Base-by-base conservation (phyloP, 1,284 basidiomycete genomes). In the Cryptococcus sp. region DNA sequence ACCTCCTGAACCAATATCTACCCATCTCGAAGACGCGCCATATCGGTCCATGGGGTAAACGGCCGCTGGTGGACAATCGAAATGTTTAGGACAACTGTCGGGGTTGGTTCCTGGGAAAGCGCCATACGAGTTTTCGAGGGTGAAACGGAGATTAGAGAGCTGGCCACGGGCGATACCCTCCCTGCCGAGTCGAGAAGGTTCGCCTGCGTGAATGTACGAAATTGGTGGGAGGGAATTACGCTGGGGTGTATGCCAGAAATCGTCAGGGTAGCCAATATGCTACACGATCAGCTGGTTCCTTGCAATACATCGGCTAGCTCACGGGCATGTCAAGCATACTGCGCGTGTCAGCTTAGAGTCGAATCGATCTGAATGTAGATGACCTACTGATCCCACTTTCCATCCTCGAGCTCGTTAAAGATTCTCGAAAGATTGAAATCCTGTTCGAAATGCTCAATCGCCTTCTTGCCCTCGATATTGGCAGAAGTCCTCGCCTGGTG, bases 401-500 rank as follows among this genome's bases (percentile, higher is more conserved):
- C 82, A 60, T 82, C 75, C 2, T 84, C 72, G 18, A 85, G 56
- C 1, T 69, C 73, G 61, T 86, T 82, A 63, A 86, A 86, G 49
- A 83, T 73, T 0, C 74, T 53, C 2, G 67, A 69, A 10, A 72
- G 47, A 37, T 61, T 59, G 14, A 55, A 57, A 44, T 72, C 69
- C 28, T 60, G 46, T 13, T 56, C 48, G 54, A 72, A 70, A 1
- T 62, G 55, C n/a, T 77, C 69, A 55, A 81, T 77, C 2, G 83
- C 84, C 39, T 78, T 72, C 39, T 81, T 78, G 3, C 81, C 83
- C 41, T 82, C 76, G 32, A 74, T 66, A 62, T 86, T 86, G 23
- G 85, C 79, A 52, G 83, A 83, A 45, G 83, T 77, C 23, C 82
- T 77, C 3, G 82, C 83, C 71, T 87, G 85, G 7, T 79, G 81